These are phyloP conservation scores for Plasmodium yoelii DNA, from an alignment of 169 alveolate genomes.

Conservation along the genomic window DNA sequence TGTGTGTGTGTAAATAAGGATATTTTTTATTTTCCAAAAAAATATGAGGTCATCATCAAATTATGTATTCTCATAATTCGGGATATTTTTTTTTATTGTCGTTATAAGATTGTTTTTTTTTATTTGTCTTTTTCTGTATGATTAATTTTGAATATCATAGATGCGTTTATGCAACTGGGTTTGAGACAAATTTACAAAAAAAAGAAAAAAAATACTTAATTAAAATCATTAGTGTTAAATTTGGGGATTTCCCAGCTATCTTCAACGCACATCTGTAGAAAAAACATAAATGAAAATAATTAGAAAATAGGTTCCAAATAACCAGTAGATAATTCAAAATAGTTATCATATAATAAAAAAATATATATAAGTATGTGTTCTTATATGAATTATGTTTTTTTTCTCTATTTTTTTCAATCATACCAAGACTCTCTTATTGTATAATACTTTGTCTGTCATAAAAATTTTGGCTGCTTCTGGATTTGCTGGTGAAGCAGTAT, in stretches of 20 bases:
- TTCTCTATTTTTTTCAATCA: conserved; percentile 73
- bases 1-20: no score
- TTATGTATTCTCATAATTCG: no score
- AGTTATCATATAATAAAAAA: background rate
- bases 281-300: conserved; percentile 26
- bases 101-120: no score
- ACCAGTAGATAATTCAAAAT: background rate
- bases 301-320: background rate
- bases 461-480: conserved; percentile 94
- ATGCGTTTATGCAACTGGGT: no score
- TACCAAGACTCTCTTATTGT: conserved; percentile 80
- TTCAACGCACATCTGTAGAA: conserved; percentile 65
- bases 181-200: no score
- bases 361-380: background rate
- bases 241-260: conserved; percentile 77
- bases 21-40: no score
- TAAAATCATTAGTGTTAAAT: conserved; percentile 49
- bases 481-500: conserved; percentile 96
- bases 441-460: conserved; percentile 81
- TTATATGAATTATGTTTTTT: conserved; percentile 86
- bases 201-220: background rate
- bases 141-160: no score
- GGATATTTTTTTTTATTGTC: no score
- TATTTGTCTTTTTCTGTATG: no score
- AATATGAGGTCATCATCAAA: no score